These are phyloP conservation scores for Chimonanthus praecox DNA, from an alignment of 164 flowering plant genomes.

Conservation along the genomic window DNA sequence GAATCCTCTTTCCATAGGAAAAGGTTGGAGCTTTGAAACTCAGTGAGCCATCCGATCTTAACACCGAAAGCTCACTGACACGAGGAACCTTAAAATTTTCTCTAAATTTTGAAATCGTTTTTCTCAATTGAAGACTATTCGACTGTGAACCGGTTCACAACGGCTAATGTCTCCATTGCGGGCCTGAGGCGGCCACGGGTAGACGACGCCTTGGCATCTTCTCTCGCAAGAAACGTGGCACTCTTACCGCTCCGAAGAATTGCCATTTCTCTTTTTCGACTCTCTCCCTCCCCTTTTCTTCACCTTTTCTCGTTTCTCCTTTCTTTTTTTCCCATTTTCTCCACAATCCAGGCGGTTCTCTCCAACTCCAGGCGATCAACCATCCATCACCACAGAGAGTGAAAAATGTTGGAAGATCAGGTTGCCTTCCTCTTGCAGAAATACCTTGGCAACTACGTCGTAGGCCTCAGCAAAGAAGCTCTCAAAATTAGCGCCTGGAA, in stretches of 20 bases:
- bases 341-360: not conserved
- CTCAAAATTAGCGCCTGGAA: constrained; percentile 97
- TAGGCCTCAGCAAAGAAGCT: constrained; percentile 88
- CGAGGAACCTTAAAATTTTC: too few relatives aligned
- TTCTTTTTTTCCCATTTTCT: not conserved
- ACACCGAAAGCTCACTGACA: too few relatives aligned
- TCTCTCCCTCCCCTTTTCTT: not conserved
- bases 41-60: too few relatives aligned
- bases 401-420: constrained; percentile 94
- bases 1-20: too few relatives aligned
- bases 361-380: not conserved
- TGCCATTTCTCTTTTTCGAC: constrained; percentile 2
- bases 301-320: not conserved
- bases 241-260: not conserved
- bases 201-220: not conserved
- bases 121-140: too few relatives aligned
- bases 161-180: too few relatives aligned
- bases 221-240: not conserved
- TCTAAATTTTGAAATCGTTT: too few relatives aligned
- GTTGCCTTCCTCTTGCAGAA: constrained; percentile 83
- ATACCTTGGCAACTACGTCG: constrained; percentile 85
- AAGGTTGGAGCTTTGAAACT: too few relatives aligned
- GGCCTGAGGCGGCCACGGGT: too few relatives aligned
- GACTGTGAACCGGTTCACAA: too few relatives aligned
- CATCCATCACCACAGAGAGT: not conserved